phyloP scores from a whole-genome alignment of 176 grass and related monocot genomes.

The Coix lacrymajobi region DNA sequence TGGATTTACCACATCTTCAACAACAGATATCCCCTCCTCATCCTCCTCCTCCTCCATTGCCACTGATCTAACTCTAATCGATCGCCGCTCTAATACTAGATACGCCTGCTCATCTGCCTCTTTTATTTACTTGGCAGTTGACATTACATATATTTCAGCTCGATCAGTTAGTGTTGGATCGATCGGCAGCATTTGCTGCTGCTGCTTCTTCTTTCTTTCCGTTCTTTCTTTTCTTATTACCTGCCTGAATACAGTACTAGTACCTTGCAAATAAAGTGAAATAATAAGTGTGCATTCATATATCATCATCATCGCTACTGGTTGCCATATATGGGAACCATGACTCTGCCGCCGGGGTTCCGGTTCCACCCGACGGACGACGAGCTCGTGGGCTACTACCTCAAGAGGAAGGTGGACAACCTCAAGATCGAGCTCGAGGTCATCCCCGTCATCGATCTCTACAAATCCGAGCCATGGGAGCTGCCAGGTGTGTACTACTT shows the following conservation, averaged over 20 bases:
- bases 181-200: background rate
- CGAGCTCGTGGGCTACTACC: constrained; percentile 92
- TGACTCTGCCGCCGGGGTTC: constrained; percentile 78
- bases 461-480: constrained; percentile 98
- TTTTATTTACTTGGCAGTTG: constrained; percentile 27
- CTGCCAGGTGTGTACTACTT: constrained; percentile 78
- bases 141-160: background rate
- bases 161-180: background rate
- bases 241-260: background rate
- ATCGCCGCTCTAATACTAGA: background rate
- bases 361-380: constrained; percentile 96
- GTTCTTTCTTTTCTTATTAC: background rate
- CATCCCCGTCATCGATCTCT: constrained; percentile 83
- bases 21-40: constrained; percentile 27
- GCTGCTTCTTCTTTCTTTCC: background rate
- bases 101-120: constrained; percentile 9
- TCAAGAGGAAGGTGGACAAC: constrained; percentile 87
- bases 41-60: background rate
- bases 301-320: background rate
- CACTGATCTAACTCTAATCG: background rate
- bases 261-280: constrained; percentile 3
- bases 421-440: constrained; percentile 89
- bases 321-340: constrained; percentile 26
- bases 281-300: background rate
- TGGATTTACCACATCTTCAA: constrained; percentile 92